Conservation (phyloP, 805 yeast genomes). For the Tetrapisispora pingtungensis region DNA sequence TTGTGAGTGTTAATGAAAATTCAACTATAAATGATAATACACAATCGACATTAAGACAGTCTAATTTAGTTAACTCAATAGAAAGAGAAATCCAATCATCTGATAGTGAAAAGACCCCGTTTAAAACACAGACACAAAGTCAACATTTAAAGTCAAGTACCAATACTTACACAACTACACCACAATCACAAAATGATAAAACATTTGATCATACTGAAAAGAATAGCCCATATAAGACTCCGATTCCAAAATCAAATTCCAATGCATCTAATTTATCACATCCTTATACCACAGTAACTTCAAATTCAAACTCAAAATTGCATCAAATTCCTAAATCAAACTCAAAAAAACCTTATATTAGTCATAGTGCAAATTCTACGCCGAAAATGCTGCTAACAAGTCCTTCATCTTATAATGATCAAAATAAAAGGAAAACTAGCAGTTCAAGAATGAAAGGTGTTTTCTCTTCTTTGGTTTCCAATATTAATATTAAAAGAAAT, state of each 20-base stretch:
- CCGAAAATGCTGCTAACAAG: slow-evolving; percentile 12
- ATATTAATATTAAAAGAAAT: slow-evolving; percentile 18
- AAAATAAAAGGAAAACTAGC: slow-evolving; percentile 26
- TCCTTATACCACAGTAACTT: neutral
- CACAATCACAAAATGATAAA: neutral
- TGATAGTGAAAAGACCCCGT: neutral
- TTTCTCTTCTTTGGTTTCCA: slow-evolving; percentile 37
- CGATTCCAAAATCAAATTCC: slow-evolving; percentile 2
- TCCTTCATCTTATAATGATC: slow-evolving; percentile 5
- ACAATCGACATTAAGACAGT: slow-evolving; percentile 16
- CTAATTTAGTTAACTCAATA: slow-evolving; percentile 2
- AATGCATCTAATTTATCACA: neutral
- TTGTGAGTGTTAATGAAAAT: neutral
- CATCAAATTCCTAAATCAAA: slow-evolving; percentile 11
- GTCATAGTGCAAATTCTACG: neutral
- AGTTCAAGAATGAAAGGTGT: slow-evolving; percentile 44
- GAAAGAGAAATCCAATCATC: neutral
- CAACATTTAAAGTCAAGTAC: neutral
- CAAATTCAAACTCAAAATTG: slow-evolving; percentile 1
- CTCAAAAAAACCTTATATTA: slow-evolving; percentile 2
- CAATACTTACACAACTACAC: neutral
- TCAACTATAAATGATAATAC: slow-evolving; percentile 9
- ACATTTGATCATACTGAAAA: neutral
- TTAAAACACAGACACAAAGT: neutral
- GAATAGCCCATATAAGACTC: neutral